A percentile compares a stretch with the other conserved stretches of the same genome.
phyloP scores from a whole-genome alignment of 495 filamentous ascomycete genomes.

The Penicillium chermesinum region DNA sequence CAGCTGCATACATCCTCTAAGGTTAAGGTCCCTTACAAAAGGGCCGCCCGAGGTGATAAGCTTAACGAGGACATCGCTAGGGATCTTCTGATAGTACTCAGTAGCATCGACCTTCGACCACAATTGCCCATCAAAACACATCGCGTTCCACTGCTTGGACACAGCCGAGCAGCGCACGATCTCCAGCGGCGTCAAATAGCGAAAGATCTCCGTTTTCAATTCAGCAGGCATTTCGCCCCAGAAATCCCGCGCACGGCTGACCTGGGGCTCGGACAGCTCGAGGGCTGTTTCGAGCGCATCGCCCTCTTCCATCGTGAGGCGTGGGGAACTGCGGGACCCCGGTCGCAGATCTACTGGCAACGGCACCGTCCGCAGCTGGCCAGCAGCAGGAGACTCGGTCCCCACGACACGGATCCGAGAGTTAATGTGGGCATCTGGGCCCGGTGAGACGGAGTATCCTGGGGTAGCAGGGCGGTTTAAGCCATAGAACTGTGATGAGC shows the following conservation, averaged over 20 bases:
- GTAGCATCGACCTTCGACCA: conserved; percentile 83
- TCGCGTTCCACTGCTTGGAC: conserved; percentile 72
- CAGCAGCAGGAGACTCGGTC: conserved; percentile 24
- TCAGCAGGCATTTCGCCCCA: conserved; percentile 81
- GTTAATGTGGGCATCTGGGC: conserved; percentile 34
- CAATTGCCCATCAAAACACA: conserved; percentile 93
- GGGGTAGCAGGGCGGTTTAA: conserved; percentile 58
- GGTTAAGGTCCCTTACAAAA: conserved; percentile 85
- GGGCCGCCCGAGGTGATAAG: conserved; percentile 82
- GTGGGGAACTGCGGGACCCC: conserved; percentile 34
- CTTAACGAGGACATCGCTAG: conserved; percentile 74
- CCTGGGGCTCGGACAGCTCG: conserved; percentile 17
- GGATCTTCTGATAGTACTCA: conserved; percentile 81
- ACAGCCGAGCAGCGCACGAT: conserved; percentile 76
- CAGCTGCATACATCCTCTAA: conserved; percentile 71
- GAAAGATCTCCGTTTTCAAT: conserved; percentile 71
- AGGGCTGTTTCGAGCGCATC: conserved; percentile 28
- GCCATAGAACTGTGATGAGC: conserved; percentile 58
- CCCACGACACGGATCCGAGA: conserved; percentile 49
- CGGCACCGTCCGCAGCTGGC: conserved; percentile 40
- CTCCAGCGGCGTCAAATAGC: conserved; percentile 72
- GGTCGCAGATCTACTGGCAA: conserved; percentile 62
- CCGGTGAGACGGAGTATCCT: conserved; percentile 46
- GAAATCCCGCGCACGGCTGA: conserved; percentile 57
- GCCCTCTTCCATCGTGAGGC: conserved; percentile 19